Conservation (phyloP, 345 rosid genomes). For the Linum trigynum region DNA sequence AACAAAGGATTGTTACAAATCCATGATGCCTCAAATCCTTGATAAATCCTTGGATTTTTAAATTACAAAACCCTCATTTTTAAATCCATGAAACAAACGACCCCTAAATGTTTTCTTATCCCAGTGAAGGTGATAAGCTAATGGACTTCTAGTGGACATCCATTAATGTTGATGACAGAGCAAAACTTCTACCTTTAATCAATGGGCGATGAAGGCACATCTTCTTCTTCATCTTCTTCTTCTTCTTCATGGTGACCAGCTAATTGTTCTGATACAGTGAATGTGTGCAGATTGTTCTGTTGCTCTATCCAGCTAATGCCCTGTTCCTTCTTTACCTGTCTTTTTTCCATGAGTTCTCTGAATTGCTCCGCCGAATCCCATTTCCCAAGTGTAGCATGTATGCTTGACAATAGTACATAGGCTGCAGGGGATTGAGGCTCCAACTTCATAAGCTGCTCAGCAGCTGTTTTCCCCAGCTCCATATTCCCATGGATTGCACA, state of each 20-base stretch:
- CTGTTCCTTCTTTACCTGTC: conserved; percentile 39
- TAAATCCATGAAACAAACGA: no score
- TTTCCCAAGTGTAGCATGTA: conserved; percentile 42
- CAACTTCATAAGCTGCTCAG: conserved; percentile 40
- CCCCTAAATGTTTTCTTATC: no score
- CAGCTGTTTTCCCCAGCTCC: conserved; percentile 46
- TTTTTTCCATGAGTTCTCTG: conserved; percentile 44
- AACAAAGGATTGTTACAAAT: no score
- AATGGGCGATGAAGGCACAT: conserved; percentile 18
- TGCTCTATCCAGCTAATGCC: conserved; percentile 59
- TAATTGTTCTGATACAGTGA: conserved; percentile 42
- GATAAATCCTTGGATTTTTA: no score
- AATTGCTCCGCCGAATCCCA: conserved; percentile 52
- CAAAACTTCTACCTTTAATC: conserved; percentile 18
- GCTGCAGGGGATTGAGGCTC: conserved; percentile 48
- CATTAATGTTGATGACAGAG: not conserved
- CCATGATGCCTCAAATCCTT: no score
- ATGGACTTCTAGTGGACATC: no score
- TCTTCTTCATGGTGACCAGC: conserved; percentile 27
- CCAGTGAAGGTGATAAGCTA: no score
- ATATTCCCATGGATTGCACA: conserved; percentile 47
- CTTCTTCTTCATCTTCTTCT: conserved; percentile 1
- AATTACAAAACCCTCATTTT: no score
- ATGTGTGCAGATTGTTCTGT: conserved; percentile 35
- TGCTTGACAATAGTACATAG: conserved; percentile 44